A percentile compares a stretch with the other conserved stretches of the same genome.
Conservation (phyloP, 2,329 filamentous ascomycete species). For the Bipolaris zeicola region DNA sequence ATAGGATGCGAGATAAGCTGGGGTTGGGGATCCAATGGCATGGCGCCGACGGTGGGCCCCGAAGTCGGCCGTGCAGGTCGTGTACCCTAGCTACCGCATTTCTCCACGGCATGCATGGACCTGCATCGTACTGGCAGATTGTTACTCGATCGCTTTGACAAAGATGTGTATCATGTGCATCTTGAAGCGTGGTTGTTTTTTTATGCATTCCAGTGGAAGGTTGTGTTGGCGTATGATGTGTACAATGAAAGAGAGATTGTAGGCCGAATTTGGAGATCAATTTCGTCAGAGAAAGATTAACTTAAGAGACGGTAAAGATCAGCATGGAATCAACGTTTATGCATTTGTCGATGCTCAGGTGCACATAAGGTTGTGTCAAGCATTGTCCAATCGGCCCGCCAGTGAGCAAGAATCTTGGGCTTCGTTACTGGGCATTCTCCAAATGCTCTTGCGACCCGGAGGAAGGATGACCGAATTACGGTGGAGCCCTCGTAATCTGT, state of each 20-base stretch:
- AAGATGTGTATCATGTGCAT: not conserved
- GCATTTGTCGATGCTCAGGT: not conserved
- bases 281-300: not conserved
- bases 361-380: not conserved
- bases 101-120: constrained; percentile 18
- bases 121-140: constrained; percentile 4
- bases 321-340: not conserved
- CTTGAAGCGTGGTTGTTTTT: not conserved
- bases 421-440: not conserved
- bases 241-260: not conserved
- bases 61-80: constrained; percentile 11
- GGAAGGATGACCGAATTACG: not conserved
- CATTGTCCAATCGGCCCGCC: not conserved
- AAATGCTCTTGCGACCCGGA: not conserved
- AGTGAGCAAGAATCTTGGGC: not conserved
- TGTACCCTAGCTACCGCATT: constrained; percentile 1
- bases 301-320: not conserved
- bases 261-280: not conserved
- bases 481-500: not conserved
- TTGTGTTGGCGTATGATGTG: too few relatives aligned
- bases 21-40: constrained; percentile 19
- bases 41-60: constrained; percentile 1
- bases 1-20: constrained; percentile 28
- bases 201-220: not conserved
- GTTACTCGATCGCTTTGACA: constrained; percentile 25